Evolutionary conservation across 2,329 filamentous ascomycete species (phyloP).

Genomic region (Dactylellina haptotyla): DNA sequence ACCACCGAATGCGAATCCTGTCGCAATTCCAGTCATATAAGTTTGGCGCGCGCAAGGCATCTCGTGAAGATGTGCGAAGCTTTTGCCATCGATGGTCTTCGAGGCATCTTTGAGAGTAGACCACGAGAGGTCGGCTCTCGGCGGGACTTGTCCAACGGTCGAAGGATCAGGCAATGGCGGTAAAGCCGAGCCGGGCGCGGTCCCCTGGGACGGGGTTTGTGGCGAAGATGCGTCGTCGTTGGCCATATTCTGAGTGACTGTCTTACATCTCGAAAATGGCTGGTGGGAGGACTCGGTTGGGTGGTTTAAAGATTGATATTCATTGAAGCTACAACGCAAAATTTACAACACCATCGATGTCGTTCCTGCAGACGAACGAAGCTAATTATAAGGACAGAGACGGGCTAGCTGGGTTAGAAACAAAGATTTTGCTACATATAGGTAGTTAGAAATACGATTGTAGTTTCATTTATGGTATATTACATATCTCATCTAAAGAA

Average conservation of each 20-base stretch:
- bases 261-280: conserved; percentile 32
- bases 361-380: neutral
- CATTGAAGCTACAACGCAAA: conserved; percentile 36
- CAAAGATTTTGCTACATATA: neutral
- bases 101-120: conserved; percentile 25
- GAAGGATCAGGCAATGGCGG: conserved; percentile 47
- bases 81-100: conserved; percentile 42
- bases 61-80: conserved; percentile 75
- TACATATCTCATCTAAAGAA: conserved; percentile 14
- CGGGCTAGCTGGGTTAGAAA: neutral
- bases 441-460: neutral
- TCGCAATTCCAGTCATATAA: conserved; percentile 82
- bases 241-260: conserved; percentile 15
- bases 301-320: neutral
- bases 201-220: neutral
- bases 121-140: neutral
- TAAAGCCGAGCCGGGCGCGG: neutral
- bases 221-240: conserved; percentile 39
- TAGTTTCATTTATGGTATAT: conserved; percentile 4
- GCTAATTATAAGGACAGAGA: conserved; percentile 1
- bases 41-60: conserved; percentile 85
- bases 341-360: conserved; percentile 32
- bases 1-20: conserved; percentile 79
- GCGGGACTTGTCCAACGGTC: conserved; percentile 44
- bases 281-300: conserved; percentile 1